phyloP scores from a whole-genome alignment of 331 rosid genomes.

The Malus hybrid region DNA sequence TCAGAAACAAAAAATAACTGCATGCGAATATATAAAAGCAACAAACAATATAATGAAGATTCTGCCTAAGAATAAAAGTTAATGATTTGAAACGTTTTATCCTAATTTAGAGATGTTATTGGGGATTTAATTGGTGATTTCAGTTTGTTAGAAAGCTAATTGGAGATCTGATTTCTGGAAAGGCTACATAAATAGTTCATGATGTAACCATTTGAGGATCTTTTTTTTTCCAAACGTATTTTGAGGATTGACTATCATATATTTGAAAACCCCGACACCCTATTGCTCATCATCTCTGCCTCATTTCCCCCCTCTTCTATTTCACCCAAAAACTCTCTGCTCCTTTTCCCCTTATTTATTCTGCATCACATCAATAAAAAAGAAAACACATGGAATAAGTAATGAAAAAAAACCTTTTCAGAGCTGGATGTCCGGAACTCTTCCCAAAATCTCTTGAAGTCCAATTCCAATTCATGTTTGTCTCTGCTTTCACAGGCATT shows the following conservation, averaged over 20 bases:
- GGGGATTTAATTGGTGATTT: neutral
- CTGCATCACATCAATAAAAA: neutral
- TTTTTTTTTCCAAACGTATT: no score
- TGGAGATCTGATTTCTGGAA: neutral
- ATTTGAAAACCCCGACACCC: neutral
- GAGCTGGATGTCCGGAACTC: conserved; percentile 97
- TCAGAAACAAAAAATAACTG: neutral
- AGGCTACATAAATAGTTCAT: neutral
- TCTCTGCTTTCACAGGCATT: conserved; percentile 54
- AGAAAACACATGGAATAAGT: conserved; percentile 5
- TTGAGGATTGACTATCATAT: neutral
- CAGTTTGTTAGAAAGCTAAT: neutral
- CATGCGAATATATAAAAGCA: neutral
- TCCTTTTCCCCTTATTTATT: neutral
- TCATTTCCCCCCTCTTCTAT: neutral
- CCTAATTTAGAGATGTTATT: neutral
- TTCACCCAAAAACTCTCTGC: neutral
- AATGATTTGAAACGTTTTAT: neutral
- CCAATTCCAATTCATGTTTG: conserved; percentile 97
- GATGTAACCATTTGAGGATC: neutral
- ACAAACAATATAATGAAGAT: neutral
- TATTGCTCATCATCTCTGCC: neutral
- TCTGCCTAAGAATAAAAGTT: neutral
- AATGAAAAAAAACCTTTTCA: conserved; percentile 67
- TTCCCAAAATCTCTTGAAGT: conserved; percentile 98